These are phyloP conservation scores for Arachis stenosperma DNA, from an alignment of 306 rosid genomes.

Conservation along the genomic window DNA sequence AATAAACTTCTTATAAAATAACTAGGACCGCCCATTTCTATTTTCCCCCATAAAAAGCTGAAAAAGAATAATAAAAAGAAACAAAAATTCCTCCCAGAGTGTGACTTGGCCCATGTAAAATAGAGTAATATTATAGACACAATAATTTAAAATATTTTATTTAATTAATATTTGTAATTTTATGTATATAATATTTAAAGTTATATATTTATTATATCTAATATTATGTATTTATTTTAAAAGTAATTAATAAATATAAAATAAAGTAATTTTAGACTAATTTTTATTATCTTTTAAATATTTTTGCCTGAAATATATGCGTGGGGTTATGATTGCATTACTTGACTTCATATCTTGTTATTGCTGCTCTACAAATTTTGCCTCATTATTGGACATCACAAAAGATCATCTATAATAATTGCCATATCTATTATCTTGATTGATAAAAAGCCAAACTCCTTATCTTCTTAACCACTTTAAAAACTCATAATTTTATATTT, in stretches of 20 bases:
- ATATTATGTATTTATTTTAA: too few relatives aligned
- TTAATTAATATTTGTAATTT: too few relatives aligned
- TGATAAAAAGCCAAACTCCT: background rate
- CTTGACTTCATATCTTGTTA: background rate
- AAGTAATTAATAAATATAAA: too few relatives aligned
- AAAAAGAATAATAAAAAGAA: background rate
- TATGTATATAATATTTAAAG: too few relatives aligned
- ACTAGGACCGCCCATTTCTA: background rate
- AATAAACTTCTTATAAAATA: constrained; percentile 6
- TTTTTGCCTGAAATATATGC: background rate
- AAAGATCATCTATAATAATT: constrained; percentile 1
- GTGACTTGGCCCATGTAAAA: background rate
- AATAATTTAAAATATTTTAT: too few relatives aligned
- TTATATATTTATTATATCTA: too few relatives aligned
- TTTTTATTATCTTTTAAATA: too few relatives aligned
- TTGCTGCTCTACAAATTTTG: constrained; percentile 1
- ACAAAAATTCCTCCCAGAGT: background rate
- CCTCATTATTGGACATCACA: background rate
- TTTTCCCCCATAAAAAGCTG: background rate
- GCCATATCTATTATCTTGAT: background rate
- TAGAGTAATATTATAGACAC: too few relatives aligned
- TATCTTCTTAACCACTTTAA: background rate
- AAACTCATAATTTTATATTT: background rate
- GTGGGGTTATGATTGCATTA: constrained; percentile 8
- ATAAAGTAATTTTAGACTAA: too few relatives aligned